Conservation (phyloP, 2,329 filamentous ascomycete species). For the Nannizziopsis arthrosporioides region DNA sequence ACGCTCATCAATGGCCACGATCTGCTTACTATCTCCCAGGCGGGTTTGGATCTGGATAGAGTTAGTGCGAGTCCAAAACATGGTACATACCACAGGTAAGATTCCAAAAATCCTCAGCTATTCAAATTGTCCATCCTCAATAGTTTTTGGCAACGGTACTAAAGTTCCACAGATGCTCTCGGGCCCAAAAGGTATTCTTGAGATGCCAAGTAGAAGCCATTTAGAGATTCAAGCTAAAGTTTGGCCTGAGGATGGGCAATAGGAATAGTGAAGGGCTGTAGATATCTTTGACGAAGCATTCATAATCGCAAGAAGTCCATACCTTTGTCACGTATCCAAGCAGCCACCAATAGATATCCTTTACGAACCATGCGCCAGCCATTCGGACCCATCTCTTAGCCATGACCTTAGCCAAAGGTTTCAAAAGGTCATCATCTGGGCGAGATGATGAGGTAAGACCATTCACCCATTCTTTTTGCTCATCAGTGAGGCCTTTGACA, state of each 20-base stretch:
- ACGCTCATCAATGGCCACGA: background rate
- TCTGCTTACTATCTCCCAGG: background rate
- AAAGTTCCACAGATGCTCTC: too few species aligned
- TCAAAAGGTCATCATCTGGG: conserved; percentile 20
- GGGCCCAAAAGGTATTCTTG: too few species aligned
- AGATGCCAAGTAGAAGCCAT: too few species aligned
- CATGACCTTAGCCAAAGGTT: conserved; percentile 15
- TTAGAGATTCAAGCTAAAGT: too few species aligned
- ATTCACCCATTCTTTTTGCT: conserved; percentile 19
- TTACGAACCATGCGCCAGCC: conserved; percentile 1
- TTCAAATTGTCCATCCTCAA: too few species aligned
- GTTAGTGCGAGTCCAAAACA: too few species aligned
- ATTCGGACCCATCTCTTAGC: conserved; percentile 18
- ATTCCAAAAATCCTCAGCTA: background rate
- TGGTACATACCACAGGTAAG: too few species aligned
- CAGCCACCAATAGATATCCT: conserved; percentile 9
- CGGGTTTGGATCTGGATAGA: conserved; percentile 8
- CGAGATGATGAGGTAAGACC: conserved; percentile 20
- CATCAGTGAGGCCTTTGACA: conserved; percentile 17
- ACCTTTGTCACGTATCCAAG: conserved; percentile 13
- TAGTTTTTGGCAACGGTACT: too few species aligned
- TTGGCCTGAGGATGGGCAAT: too few species aligned
- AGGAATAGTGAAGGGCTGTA: too few species aligned
- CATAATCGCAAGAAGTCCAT: background rate
- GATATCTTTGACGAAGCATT: too few species aligned